These are phyloP conservation scores for Ophiosphaerella korrae DNA, from an alignment of 2,329 filamentous ascomycete genomes.

Conservation along the genomic window DNA sequence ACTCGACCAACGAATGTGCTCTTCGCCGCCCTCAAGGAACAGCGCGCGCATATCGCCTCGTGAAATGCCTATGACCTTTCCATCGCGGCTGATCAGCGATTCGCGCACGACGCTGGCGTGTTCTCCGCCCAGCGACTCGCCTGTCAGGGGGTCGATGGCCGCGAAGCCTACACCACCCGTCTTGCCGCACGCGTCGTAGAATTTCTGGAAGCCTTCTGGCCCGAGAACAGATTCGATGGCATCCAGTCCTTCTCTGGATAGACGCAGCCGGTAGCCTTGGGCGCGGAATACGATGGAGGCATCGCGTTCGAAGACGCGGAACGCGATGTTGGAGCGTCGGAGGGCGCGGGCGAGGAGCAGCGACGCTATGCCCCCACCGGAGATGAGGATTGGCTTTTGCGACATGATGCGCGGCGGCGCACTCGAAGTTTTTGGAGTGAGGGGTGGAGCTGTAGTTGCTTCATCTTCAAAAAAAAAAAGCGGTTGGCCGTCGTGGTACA, in stretches of 20 bases:
- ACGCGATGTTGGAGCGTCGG: constrained; percentile 37
- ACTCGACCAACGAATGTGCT: constrained; percentile 60
- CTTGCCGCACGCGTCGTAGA: constrained; percentile 65
- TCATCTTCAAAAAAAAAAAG: too few species aligned
- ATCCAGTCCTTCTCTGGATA: constrained; percentile 62
- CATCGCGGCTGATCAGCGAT: constrained; percentile 57
- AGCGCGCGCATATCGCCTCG: constrained; percentile 66
- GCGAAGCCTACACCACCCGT: constrained; percentile 62
- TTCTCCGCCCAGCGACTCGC: constrained; percentile 46
- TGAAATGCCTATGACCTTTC: constrained; percentile 66
- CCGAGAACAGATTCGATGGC: constrained; percentile 65
- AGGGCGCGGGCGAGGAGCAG: constrained; percentile 41
- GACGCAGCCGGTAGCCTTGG: constrained; percentile 66
- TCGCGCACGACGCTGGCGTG: constrained; percentile 25
- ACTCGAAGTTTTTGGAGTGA: too few species aligned
- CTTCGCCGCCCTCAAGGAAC: constrained; percentile 63
- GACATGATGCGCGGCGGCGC: constrained; percentile 17
- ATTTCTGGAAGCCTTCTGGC: constrained; percentile 55
- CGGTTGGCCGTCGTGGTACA: too few species aligned
- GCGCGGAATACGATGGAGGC: constrained; percentile 61
- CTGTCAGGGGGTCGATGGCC: constrained; percentile 60
- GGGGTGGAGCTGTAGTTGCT: too few species aligned
- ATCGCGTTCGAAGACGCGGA: constrained; percentile 49
- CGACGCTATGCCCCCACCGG: constrained; percentile 39
- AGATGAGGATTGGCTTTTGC: constrained; percentile 49